Conservation (phyloP, 129 eudicot genomes). For the Silybum marianum region DNA sequence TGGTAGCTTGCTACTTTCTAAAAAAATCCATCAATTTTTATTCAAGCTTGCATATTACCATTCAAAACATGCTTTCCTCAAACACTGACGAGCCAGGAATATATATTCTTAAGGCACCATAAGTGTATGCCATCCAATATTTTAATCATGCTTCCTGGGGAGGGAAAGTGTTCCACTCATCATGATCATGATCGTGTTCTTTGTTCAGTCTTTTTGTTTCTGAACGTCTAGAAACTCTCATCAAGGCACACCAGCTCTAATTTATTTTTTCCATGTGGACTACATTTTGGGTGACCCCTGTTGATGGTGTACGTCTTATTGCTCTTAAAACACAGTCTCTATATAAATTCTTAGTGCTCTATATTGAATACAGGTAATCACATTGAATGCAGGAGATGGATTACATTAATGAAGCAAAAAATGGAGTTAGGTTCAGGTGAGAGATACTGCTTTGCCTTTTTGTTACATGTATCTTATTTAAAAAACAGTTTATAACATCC, state of each 20-base stretch:
- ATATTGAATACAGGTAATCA: constrained; percentile 99
- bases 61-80: background rate
- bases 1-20: constrained; percentile 4
- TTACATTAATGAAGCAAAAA: constrained; percentile 84
- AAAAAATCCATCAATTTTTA: background rate
- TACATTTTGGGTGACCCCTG: background rate
- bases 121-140: background rate
- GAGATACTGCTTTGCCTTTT: constrained; percentile 13
- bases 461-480: background rate
- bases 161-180: background rate
- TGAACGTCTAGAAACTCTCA: background rate
- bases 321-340: constrained; percentile 13
- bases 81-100: background rate
- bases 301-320: constrained; percentile 6
- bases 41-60: background rate
- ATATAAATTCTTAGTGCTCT: constrained; percentile 69
- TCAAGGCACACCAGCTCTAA: background rate
- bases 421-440: constrained; percentile 85
- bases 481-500: background rate
- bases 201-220: background rate
- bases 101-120: background rate
- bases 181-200: background rate
- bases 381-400: constrained; percentile 99
- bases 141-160: background rate
- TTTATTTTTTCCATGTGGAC: background rate